Evolutionary conservation across 192 early-diverging fungal genomes (phyloP).

Genomic region (Anaeromyces robustus): DNA sequence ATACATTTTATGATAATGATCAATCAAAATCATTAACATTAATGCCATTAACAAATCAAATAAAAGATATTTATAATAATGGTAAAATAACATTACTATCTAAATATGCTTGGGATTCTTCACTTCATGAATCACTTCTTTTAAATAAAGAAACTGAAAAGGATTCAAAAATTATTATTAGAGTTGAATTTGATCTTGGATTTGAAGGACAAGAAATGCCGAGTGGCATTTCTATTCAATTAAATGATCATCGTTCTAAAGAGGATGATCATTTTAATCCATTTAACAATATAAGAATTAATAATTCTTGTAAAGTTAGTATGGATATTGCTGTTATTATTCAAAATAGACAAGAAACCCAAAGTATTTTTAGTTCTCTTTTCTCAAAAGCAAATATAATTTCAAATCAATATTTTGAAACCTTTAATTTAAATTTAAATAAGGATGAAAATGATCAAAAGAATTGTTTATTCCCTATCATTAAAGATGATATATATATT

Average conservation of each 20-base stretch:
- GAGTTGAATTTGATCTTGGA: background rate
- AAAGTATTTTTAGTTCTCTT: background rate
- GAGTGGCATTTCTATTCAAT: background rate
- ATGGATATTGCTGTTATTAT: background rate
- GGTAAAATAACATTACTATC: conserved; percentile 42
- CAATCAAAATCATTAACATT: background rate
- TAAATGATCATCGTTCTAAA: background rate
- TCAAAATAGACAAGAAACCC: background rate
- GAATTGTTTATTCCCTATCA: background rate
- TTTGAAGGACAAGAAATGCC: background rate
- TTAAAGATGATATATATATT: background rate
- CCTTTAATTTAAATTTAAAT: background rate
- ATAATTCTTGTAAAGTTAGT: background rate
- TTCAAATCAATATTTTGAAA: background rate
- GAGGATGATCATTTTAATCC: background rate
- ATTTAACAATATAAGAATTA: background rate
- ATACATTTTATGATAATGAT: background rate
- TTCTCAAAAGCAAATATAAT: background rate
- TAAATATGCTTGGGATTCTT: conserved; percentile 58
- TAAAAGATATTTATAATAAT: conserved; percentile 28
- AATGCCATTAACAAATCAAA: conserved; percentile 8
- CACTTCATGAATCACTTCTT: conserved; percentile 46
- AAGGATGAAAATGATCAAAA: background rate
- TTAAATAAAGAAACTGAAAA: conserved; percentile 21
- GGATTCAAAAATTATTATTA: background rate